A percentile compares a stretch with the other conserved stretches of the same genome.
phyloP scores from a whole-genome alignment of 495 filamentous ascomycete genomes.

The Halenospora varia region DNA sequence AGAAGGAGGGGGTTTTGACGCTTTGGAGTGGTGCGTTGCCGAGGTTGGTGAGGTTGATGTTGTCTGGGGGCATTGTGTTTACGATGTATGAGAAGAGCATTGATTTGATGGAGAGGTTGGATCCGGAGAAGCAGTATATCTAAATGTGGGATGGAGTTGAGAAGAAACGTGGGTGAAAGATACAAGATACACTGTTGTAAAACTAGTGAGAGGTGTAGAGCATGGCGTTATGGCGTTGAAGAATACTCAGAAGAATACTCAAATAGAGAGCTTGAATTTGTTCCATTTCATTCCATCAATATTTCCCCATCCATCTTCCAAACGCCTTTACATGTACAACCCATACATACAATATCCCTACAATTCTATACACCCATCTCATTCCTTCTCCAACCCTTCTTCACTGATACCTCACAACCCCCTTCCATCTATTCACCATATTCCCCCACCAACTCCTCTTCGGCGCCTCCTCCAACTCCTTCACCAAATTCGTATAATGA shows the following conservation, averaged over 20 bases:
- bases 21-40: constrained; percentile 95
- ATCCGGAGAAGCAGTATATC: constrained; percentile 83
- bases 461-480: constrained; percentile 70
- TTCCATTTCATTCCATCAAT: too few species aligned
- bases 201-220: too few species aligned
- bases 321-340: constrained; percentile 18
- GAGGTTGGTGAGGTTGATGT: constrained; percentile 72
- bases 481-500: constrained; percentile 69
- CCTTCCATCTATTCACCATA: constrained; percentile 54
- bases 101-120: constrained; percentile 73
- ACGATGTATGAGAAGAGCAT: constrained; percentile 99
- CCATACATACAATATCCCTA: background rate
- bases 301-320: background rate
- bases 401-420: constrained; percentile 58
- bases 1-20: constrained; percentile 82
- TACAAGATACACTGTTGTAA: constrained; percentile 8
- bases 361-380: too few species aligned
- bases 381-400: background rate
- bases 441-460: constrained; percentile 53
- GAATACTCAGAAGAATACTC: background rate
- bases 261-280: background rate
- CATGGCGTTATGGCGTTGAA: background rate
- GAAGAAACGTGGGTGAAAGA: background rate
- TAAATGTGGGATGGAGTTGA: constrained; percentile 27
- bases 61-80: constrained; percentile 96